These are phyloP conservation scores for Anastatica hierochuntica DNA, from an alignment of 345 rosid genomes.

Conservation along the genomic window DNA sequence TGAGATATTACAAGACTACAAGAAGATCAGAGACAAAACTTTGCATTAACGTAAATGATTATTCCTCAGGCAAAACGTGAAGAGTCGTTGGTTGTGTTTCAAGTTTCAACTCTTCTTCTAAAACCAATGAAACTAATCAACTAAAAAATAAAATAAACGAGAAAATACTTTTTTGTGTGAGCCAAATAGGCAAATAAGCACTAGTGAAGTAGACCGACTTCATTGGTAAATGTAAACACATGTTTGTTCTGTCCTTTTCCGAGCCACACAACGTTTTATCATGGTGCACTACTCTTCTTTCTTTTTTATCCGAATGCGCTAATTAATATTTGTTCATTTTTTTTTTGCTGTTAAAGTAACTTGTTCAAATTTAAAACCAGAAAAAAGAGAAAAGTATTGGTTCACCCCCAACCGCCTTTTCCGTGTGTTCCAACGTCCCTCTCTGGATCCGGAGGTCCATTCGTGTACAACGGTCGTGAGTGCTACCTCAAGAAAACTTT, in stretches of 20 bases:
- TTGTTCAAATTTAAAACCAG: too few relatives aligned
- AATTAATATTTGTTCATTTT: too few relatives aligned
- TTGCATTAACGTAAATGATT: neutral
- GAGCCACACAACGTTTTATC: constrained; percentile 14
- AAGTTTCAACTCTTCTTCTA: neutral
- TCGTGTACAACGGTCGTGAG: too few relatives aligned
- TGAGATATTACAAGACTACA: constrained; percentile 4
- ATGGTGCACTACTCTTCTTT: constrained; percentile 2
- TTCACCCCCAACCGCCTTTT: too few relatives aligned
- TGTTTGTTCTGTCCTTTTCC: constrained; percentile 18
- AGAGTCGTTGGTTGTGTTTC: constrained; percentile 17
- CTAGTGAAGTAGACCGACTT: constrained; percentile 12
- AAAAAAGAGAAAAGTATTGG: neutral
- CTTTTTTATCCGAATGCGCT: neutral
- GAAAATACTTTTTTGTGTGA: neutral
- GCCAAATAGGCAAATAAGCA: constrained; percentile 3
- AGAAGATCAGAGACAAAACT: neutral
- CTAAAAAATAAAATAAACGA: constrained; percentile 2
- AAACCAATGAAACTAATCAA: neutral
- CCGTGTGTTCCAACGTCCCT: too few relatives aligned
- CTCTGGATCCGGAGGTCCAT: too few relatives aligned
- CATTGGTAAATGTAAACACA: constrained; percentile 18
- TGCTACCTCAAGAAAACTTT: too few relatives aligned
- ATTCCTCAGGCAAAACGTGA: constrained; percentile 8
- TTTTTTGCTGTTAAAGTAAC: too few relatives aligned